phyloP scores from a whole-genome alignment of 495 filamentous ascomycete genomes.

The Lasiosphaeriaceae sp. region DNA sequence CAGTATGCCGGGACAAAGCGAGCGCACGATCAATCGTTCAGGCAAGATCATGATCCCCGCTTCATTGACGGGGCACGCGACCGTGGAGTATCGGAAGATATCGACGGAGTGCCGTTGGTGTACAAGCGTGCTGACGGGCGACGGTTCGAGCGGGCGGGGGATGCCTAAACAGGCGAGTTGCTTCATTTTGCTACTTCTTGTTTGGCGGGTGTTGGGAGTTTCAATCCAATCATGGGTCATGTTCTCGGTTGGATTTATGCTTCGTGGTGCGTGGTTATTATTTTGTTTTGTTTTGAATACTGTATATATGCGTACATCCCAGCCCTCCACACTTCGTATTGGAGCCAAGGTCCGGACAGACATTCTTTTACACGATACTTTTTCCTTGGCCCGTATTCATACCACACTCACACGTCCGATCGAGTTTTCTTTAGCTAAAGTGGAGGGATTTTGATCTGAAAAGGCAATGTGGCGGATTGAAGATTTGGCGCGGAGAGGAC shows the following conservation, averaged over 20 bases:
- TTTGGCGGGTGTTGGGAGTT: background rate
- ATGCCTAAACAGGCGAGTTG: background rate
- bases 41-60: conserved; percentile 10
- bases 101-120: background rate
- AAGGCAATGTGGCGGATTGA: no score
- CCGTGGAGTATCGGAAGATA: conserved; percentile 14
- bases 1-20: conserved; percentile 30
- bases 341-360: background rate
- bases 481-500: no score
- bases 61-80: conserved; percentile 29
- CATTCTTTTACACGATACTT: background rate
- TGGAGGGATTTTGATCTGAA: background rate
- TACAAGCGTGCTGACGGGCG: conserved; percentile 24
- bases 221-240: background rate
- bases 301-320: background rate
- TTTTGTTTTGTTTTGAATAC: background rate
- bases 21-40: conserved; percentile 24
- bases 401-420: background rate
- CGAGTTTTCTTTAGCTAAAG: background rate
- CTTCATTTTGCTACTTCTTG: background rate
- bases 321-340: background rate
- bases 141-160: background rate
- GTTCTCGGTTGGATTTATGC: background rate
- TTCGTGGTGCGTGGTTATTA: background rate
- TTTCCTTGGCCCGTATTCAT: background rate